Conservation (phyloP, 192 early-diverging fungal genomes). For the Backusella luteola region DNA sequence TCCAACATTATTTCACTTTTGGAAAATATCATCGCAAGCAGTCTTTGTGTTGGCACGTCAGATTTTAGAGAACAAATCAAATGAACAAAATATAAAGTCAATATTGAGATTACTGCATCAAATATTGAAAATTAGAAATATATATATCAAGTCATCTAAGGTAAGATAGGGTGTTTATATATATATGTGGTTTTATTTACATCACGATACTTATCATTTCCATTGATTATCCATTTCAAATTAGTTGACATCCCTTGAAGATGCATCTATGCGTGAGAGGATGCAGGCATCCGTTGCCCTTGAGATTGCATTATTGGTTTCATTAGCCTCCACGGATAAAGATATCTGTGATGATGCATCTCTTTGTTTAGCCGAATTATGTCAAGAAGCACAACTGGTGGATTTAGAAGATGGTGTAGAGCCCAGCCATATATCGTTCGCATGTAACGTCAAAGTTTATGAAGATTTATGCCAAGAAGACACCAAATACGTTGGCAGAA, state of each 20-base stretch:
- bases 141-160: conserved; percentile 33
- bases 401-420: conserved; percentile 45
- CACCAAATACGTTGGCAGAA: conserved; percentile 42
- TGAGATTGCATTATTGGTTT: conserved; percentile 70
- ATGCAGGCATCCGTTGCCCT: conserved; percentile 61
- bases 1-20: conserved; percentile 68
- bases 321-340: conserved; percentile 62
- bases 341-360: conserved; percentile 54
- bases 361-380: conserved; percentile 61
- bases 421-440: conserved; percentile 43
- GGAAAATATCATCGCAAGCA: conserved; percentile 62
- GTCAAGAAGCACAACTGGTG: conserved; percentile 65
- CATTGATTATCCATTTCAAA: background rate
- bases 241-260: conserved; percentile 42
- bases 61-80: conserved; percentile 68
- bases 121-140: conserved; percentile 54
- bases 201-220: background rate
- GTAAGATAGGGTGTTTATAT: background rate
- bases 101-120: conserved; percentile 60
- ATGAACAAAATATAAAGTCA: conserved; percentile 57
- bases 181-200: background rate
- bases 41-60: conserved; percentile 66
- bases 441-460: conserved; percentile 65
- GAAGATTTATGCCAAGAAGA: conserved; percentile 44
- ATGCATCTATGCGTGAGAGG: conserved; percentile 56